Base-by-base conservation (phyloP, 768 basidiomycete genomes). In the Termitomyces sp. region DNA sequence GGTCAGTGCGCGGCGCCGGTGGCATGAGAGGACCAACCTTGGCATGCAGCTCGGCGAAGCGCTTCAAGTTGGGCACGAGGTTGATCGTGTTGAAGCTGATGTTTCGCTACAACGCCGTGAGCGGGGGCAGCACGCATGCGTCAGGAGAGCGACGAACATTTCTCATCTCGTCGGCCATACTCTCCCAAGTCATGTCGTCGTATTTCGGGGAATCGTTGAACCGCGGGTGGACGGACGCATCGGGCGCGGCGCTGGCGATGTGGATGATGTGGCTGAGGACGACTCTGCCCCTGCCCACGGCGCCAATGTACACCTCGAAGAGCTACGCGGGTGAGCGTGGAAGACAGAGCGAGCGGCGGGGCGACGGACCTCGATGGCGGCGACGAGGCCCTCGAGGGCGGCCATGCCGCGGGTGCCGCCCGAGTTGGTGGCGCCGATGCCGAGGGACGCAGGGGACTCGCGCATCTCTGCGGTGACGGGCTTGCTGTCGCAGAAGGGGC, bases 321-420 rank as follows among this genome's bases (percentile, higher is more conserved):
- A 81, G 61, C 78, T 79, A 39, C 16, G 41, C 6, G 7, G 13
- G 9, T 46, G 44, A 58, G 18, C 4, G 39, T 22, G 9, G 0
- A 37, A 28, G 54, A 10, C 24, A 20, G 3, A 20, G 39, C 4
- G 5, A 2, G 37, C 16, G 16, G 18, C 16, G 16, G 20, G 42
- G 41, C 44, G n/a, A 64, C 73, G 54, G 54, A 88, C 88, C 77
- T 90, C 88, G 24, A 90, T 69, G 33, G 83, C 84, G 18, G 87
- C 84, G 15, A 87, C 84, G 13, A 88, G 68, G 8, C 85, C 89
- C 57, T 91, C 89, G 7, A 91, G 70, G 4, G 85, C 84, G 28
- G 86, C 85, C 80, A 88, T 78, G 1, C 87, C 87, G 56, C 65
- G 68, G 29, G 68, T 68, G 1, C 76, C 77, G 6, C 79, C 80